Evolutionary conservation across 805 yeast genomes (phyloP), one percentile per base, ranked within the genome.

Genomic region (Wickerhamomyces strasburgensis): DNA sequence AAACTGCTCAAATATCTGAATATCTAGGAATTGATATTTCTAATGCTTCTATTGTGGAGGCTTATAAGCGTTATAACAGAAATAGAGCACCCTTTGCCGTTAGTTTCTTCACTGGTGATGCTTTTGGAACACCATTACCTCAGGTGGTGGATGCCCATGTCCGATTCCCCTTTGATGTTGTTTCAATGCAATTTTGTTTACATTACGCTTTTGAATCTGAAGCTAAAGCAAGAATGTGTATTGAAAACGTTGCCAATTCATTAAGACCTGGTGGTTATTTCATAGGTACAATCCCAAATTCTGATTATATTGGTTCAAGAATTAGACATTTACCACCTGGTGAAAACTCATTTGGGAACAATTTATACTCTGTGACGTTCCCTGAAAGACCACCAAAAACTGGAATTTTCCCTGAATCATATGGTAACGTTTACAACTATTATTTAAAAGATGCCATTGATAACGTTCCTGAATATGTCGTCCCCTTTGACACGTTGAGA

Each of bases 121-220:
- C 95, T 33, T 93, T 89, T 61, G 78, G 82, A 1, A 67, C 72
- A 10, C 73, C 82, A 0, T 56, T 88, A 3, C 85, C 86, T 1
- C 76, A 76, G 5, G 73, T 85, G 2, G 70, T 89, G 28, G 70
- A 68, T 50, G 81, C 83, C 1, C 81, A 80, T 19, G 80, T 51
- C 52, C 70, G 52, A 15, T 78, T 86, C 46, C 95, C 95, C 2
- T 86, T 89, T 40, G 96, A 93, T 60, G 65, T 82, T 14, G 96
- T 90, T 1, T 79, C 95, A 4, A 75, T 84, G 61, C 98, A 93
- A 58, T 93, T 93, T 61, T 85, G 96, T 40, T 65, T 93, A 59
- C 99, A 93, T 58, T 93, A 93, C 64, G 96, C 98, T 0, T 93
- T 88, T 64, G 93, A 84, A 49, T 70, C 82, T 5, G 97, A 88